These are phyloP conservation scores for Phytophthora litchii DNA, from an alignment of 352 stramenopile genomes.

Conservation along the genomic window DNA sequence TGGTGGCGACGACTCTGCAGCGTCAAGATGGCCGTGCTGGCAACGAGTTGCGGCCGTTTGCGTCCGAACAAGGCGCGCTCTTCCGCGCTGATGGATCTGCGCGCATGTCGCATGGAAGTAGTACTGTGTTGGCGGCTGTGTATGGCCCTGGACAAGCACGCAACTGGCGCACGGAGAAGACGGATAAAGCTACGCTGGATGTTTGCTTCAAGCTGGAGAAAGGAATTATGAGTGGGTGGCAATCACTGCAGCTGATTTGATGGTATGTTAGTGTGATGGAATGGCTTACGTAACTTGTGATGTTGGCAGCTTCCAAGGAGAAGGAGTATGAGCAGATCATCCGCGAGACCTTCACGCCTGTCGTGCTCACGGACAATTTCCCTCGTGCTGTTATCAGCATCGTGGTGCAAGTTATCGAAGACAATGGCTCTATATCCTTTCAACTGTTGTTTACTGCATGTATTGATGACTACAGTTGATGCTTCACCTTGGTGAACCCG, in stretches of 20 bases:
- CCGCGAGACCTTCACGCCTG: slow-evolving; percentile 72
- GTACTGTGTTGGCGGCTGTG: slow-evolving; percentile 73
- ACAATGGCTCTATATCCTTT: slow-evolving; percentile 79
- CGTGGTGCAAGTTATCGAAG: slow-evolving; percentile 85
- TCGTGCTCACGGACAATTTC: slow-evolving; percentile 74
- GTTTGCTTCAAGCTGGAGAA: slow-evolving; percentile 86
- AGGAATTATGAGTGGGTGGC: slow-evolving; percentile 62
- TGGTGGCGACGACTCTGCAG: slow-evolving; percentile 45
- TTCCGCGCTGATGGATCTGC: slow-evolving; percentile 82
- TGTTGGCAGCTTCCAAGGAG: slow-evolving; percentile 67
- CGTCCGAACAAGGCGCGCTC: slow-evolving; percentile 76
- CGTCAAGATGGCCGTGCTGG: slow-evolving; percentile 68
- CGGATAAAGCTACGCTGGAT: slow-evolving; percentile 66
- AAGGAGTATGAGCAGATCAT: slow-evolving; percentile 89
- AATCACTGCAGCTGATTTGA: background rate
- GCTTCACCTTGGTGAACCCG: slow-evolving; percentile 3
- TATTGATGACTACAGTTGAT: slow-evolving; percentile 13
- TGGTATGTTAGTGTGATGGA: background rate
- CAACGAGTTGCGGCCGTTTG: slow-evolving; percentile 81
- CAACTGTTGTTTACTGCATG: slow-evolving; percentile 24
- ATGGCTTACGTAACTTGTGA: slow-evolving; percentile 3
- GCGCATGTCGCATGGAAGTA: slow-evolving; percentile 80
- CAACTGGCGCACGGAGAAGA: slow-evolving; percentile 70
- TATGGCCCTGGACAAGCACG: slow-evolving; percentile 81
- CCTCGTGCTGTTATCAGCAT: slow-evolving; percentile 87